Base-by-base conservation (phyloP, 306 rosid genomes). In the Glycine latifolia region DNA sequence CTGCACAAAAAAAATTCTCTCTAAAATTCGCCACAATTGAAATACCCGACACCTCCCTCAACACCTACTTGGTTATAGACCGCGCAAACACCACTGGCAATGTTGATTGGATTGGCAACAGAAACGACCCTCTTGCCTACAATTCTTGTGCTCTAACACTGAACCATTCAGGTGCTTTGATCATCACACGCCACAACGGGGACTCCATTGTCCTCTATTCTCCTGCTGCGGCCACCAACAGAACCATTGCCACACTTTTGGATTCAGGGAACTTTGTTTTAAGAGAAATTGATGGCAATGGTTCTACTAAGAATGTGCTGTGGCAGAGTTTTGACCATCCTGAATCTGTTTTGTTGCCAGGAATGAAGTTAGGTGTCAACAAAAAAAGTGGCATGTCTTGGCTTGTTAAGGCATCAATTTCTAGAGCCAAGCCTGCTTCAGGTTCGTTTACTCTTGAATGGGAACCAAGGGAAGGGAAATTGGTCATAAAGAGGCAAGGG, bases 241-340 rank as follows among this genome's bases (percentile, higher is more conserved):
- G 8, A 14, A 65, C 58, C 37, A 31, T 63, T 9, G 67, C 65
- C 31, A 81, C 67, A 6, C 31, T 81, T 0, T 41, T 47, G 62
- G 75, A 81, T 54, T 74, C 75, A 13, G 80, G 85, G 33, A 81
- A 81, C 75, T 74, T 74, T 6, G 43, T 81, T 15, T 50, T 66
- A n/a, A 66, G 8, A 44, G 75, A 81, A 55, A 10, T 63, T 15
- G 14, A 65, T 11, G 35, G 67, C 33, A 66, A 66, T 53, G 80
- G 61, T 2, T 53, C 17, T 11, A 11, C 48, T 4, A 66, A 79
- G 60, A 10, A 2, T 1, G 67, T 73, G 59, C 17, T 73, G 12
- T 73, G 80, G 84, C 79, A 65, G 48, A 81, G 84, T 54, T 72
- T 81, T 73, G 84, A 81, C 10, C 65, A 73, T 5, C 79, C 79